Evolutionary conservation across 1,139 yeast species (phyloP).

Genomic region (Debaryomyces coudertii): DNA sequence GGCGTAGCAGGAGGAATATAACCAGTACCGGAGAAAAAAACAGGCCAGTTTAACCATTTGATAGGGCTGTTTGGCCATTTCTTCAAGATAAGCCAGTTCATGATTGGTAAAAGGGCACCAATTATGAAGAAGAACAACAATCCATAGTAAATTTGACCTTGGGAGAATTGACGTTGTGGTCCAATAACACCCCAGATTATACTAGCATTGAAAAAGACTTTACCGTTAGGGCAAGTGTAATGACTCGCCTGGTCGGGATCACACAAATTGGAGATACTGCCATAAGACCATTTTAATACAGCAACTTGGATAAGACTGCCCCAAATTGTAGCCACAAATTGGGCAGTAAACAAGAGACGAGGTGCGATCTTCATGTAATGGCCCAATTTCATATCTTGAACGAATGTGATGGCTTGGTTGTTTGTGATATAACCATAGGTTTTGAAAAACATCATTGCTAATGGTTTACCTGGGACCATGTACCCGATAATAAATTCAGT

Average conservation of each 20-base stretch:
- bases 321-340: constrained; percentile 45
- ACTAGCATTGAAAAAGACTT: constrained; percentile 56
- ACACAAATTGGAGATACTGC: constrained; percentile 40
- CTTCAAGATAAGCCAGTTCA: constrained; percentile 41
- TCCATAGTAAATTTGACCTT: constrained; percentile 47
- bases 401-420: constrained; percentile 49
- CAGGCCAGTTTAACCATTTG: constrained; percentile 29
- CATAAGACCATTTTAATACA: constrained; percentile 5
- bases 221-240: constrained; percentile 53
- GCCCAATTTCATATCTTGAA: constrained; percentile 44
- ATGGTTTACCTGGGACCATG: constrained; percentile 64
- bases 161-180: constrained; percentile 48
- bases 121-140: constrained; percentile 57
- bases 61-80: constrained; percentile 42
- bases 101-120: constrained; percentile 51
- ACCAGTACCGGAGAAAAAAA: constrained; percentile 8
- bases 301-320: constrained; percentile 6
- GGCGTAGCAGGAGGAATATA: constrained; percentile 32
- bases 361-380: constrained; percentile 65
- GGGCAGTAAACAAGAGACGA: constrained; percentile 59
- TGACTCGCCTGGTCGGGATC: constrained; percentile 32
- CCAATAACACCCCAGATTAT: constrained; percentile 70
- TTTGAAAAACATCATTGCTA: constrained; percentile 60
- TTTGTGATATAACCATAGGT: constrained; percentile 65
- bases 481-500: constrained; percentile 65